Percentiles rank a stretch among this genome's conserved stretches.
phyloP scores from a whole-genome alignment of 495 filamentous ascomycete genomes.

The Annulohypoxylon maeteangense region DNA sequence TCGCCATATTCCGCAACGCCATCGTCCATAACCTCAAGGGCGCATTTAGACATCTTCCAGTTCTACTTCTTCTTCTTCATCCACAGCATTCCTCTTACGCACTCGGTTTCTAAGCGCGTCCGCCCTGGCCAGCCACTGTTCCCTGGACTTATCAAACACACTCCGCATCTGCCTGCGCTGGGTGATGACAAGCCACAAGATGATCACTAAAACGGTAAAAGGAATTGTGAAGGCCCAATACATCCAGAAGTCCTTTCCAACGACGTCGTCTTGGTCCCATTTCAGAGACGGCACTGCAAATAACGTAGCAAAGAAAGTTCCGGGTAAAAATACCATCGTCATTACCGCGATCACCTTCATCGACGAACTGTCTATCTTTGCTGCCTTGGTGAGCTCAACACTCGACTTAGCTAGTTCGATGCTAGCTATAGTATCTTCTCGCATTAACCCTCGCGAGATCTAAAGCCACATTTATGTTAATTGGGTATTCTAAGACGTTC shows the following conservation, averaged over 20 bases:
- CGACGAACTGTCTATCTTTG: conserved; percentile 57
- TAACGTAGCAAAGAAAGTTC: conserved; percentile 56
- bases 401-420: neutral
- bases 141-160: neutral
- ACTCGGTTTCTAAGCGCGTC: neutral
- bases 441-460: conserved; percentile 12
- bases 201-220: conserved; percentile 30
- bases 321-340: conserved; percentile 65
- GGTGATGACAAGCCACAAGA: conserved; percentile 32
- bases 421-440: conserved; percentile 3
- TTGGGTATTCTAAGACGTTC: neutral
- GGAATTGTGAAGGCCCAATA: conserved; percentile 49
- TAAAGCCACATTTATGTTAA: neutral
- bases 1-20: too few species aligned
- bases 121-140: neutral
- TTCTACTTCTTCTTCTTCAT: neutral
- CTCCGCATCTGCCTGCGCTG: conserved; percentile 22
- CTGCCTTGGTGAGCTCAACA: conserved; percentile 53
- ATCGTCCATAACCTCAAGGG: too few species aligned
- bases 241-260: conserved; percentile 47
- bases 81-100: neutral
- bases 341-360: conserved; percentile 66
- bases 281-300: conserved; percentile 48
- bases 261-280: conserved; percentile 36
- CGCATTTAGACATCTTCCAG: too few species aligned